A percentile compares a stretch with the other conserved stretches of the same genome.
Conservation (phyloP, 163 green algal species). For the Scenedesmus sp. region DNA sequence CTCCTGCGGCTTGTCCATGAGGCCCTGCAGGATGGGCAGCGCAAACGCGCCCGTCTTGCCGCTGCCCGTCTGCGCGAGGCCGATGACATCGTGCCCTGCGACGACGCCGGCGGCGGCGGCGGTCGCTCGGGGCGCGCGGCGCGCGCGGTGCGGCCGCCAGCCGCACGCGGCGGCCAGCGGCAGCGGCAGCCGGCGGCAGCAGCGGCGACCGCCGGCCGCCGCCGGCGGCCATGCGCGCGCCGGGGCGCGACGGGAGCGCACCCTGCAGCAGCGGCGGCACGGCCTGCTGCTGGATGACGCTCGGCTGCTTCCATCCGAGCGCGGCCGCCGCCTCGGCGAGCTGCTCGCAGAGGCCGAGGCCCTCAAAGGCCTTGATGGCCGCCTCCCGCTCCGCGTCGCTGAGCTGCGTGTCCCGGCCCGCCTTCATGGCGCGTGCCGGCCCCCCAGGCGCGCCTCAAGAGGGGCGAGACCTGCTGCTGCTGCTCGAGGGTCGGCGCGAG, state of each 20-base stretch:
- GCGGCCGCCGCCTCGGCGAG: slow-evolving; percentile 80
- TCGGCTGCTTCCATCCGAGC: slow-evolving; percentile 86
- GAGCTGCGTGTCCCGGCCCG: slow-evolving; percentile 33
- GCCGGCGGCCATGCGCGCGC: no score
- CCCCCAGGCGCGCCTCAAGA: no score
- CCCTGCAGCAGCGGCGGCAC: slow-evolving; percentile 86
- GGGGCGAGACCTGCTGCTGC: no score
- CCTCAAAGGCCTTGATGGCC: slow-evolving; percentile 71
- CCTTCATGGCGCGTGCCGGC: slow-evolving; percentile 32
- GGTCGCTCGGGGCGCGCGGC: not conserved
- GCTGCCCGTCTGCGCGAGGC: slow-evolving; percentile 96
- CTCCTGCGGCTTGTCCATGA: slow-evolving; percentile 93
- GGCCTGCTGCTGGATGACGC: slow-evolving; percentile 86
- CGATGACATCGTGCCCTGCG: slow-evolving; percentile 96
- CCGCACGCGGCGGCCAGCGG: not conserved
- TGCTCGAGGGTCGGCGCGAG: no score
- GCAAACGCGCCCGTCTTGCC: slow-evolving; percentile 99
- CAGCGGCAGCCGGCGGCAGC: not conserved
- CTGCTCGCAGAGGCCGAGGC: slow-evolving; percentile 81
- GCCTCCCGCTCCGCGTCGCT: slow-evolving; percentile 51
- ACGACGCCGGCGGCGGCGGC: not conserved
- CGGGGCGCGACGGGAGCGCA: no score
- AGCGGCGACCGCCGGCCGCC: not conserved
- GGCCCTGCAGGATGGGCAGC: slow-evolving; percentile 92
- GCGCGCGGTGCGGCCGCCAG: not conserved